Base-by-base conservation (phyloP, 352 stramenopile genomes). In the Phytophthora cryptogea region DNA sequence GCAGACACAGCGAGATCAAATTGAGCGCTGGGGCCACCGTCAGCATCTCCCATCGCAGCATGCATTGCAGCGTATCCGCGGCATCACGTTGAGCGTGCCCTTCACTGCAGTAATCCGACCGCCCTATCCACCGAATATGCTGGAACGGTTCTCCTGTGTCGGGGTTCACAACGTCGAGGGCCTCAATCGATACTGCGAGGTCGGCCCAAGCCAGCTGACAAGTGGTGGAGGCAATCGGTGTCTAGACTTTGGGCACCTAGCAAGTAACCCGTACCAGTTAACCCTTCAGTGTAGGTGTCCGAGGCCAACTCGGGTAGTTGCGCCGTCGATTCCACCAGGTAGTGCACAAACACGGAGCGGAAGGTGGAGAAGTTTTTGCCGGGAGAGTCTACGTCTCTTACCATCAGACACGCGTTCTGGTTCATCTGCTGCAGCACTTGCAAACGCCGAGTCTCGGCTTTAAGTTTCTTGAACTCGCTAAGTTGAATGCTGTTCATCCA, bases 21-120 rank as follows among this genome's bases (percentile, higher is more conserved):
- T 49, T 62, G n/a, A 68, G 61, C n/a, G 31, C 69, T 1, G 66
- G 69, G 0, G 54, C 66, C 11, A 78, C 58, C n/a, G 49, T 45
- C 13, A 64, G 39, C 44, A 59, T 56, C 30, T 78, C 69, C 69
- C 69, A 78, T n/a, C 66, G 66, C 41, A 78, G 16, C 35, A 75
- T 49, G 3, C 47, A 43, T 8, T 65, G 47, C 16, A 78, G 28
- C 14, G 53, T 72, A 26, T 78, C 69, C 4, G 66, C 54, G 13
- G 69, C 62, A 23, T 68, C 72, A 7, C 62, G 65, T 40, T 54
- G 66, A 5, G 69, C 69, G 28, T 75, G 52, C 8, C 49, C 39
- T 32, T 66, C 53, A 48, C 56, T 73, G 44, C 65, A 70, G 45
- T 75, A 78, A 44, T 78, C 54, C 7, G 69, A 75, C 14, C 59